These are phyloP conservation scores for Neurospora pannonica DNA, from an alignment of 495 filamentous ascomycete species.

Conservation along the genomic window DNA sequence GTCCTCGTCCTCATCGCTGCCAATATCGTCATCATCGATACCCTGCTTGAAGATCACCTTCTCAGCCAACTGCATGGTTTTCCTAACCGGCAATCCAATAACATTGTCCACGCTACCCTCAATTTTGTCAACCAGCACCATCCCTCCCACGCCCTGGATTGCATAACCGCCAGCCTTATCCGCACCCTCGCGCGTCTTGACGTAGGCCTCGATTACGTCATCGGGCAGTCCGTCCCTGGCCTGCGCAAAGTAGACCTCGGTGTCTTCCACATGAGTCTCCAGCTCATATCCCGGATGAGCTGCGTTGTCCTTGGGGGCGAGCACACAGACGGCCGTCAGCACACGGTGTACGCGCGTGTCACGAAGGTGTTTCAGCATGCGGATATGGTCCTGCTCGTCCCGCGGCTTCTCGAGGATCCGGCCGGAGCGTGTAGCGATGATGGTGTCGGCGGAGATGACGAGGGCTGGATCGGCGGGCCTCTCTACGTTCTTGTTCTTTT, in stretches of 20 bases:
- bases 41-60: constrained; percentile 55
- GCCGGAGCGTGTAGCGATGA: constrained; percentile 70
- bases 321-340: constrained; percentile 69
- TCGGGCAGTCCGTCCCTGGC: constrained; percentile 67
- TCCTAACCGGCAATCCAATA: constrained; percentile 80
- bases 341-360: constrained; percentile 66
- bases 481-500: neutral
- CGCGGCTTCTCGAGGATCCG: constrained; percentile 83
- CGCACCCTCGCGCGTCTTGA: constrained; percentile 79
- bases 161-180: constrained; percentile 98
- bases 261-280: constrained; percentile 78
- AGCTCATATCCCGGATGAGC: constrained; percentile 76
- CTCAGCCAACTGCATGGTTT: constrained; percentile 75
- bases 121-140: constrained; percentile 74
- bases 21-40: constrained; percentile 13
- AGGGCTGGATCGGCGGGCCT: constrained; percentile 58
- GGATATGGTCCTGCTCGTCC: constrained; percentile 66
- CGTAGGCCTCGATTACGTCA: constrained; percentile 65
- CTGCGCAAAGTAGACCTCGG: constrained; percentile 63
- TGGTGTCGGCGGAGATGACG: constrained; percentile 84
- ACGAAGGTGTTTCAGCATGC: constrained; percentile 71
- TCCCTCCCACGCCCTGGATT: constrained; percentile 75
- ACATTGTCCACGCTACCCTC: constrained; percentile 92
- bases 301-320: constrained; percentile 70
- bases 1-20: constrained; percentile 22